phyloP scores from a whole-genome alignment of 169 alveolate species.

The Eimeria praecox region DNA sequence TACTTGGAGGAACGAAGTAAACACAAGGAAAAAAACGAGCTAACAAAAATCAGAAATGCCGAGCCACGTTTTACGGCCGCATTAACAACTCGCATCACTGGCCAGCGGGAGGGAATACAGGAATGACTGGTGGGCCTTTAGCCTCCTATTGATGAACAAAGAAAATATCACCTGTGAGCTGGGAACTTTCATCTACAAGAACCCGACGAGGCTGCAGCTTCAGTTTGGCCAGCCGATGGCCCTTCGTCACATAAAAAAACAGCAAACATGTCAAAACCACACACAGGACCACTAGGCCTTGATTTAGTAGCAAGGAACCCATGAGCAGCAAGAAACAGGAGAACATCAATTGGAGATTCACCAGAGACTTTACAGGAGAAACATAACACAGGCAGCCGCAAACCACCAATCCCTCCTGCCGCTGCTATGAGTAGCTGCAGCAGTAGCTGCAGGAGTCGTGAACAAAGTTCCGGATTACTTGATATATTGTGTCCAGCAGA shows the following conservation, averaged over 20 bases:
- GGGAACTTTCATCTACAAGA: conserved; percentile 71
- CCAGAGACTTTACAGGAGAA: not conserved
- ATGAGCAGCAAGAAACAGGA: not conserved
- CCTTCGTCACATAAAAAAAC: conserved; percentile 1
- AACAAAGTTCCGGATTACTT: not conserved
- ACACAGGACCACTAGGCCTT: not conserved
- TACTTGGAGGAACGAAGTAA: not conserved
- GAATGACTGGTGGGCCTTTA: not conserved
- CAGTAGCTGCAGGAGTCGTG: not conserved
- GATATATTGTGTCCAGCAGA: conserved; percentile 52
- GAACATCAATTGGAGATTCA: not conserved
- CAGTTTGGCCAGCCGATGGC: conserved; percentile 36
- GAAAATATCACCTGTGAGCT: conserved; percentile 37
- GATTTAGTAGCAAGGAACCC: not conserved
- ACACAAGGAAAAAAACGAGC: not conserved
- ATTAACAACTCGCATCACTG: not conserved
- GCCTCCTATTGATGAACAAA: not conserved
- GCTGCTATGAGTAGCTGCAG: not conserved
- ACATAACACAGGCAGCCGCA: not conserved
- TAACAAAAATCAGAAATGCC: not conserved
- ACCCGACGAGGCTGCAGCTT: conserved; percentile 61
- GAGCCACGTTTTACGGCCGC: not conserved
- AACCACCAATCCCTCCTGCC: not conserved
- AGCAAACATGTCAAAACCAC: not conserved
- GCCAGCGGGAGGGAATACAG: not conserved